A percentile compares a stretch with the other conserved stretches of the same genome.
Evolutionary conservation across 1,284 basidiomycete genomes (phyloP).

Genomic region (Neolentinus lepideus): DNA sequence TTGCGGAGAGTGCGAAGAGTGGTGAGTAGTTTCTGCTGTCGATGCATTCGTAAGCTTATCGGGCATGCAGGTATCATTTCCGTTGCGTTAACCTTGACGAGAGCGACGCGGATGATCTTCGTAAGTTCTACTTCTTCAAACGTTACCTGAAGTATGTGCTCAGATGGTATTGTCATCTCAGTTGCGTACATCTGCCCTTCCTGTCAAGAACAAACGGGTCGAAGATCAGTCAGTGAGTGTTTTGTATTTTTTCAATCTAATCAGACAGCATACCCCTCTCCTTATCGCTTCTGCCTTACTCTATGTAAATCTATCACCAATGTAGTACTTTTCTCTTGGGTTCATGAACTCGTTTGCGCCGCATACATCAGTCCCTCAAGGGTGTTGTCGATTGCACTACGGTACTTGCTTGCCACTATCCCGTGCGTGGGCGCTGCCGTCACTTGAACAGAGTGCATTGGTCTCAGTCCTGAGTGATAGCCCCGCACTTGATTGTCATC

Average conservation of each 20-base stretch:
- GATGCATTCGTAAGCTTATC: background rate
- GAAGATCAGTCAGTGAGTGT: conserved; percentile 74
- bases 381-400: background rate
- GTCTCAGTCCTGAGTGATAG: conserved; percentile 1
- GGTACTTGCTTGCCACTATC: background rate
- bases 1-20: conserved; percentile 66
- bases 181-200: conserved; percentile 65
- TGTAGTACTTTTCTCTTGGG: background rate
- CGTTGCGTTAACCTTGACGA: conserved; percentile 53
- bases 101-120: conserved; percentile 64
- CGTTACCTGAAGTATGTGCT: conserved; percentile 3
- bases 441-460: background rate
- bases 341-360: background rate
- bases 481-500: background rate
- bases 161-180: conserved; percentile 21
- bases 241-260: conserved; percentile 12
- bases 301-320: background rate
- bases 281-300: conserved; percentile 21
- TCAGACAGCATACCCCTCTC: conserved; percentile 14
- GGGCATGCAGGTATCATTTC: conserved; percentile 63
- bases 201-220: conserved; percentile 58
- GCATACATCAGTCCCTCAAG: background rate
- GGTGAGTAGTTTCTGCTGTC: conserved; percentile 36
- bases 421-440: background rate
- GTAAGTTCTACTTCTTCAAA: conserved; percentile 36